These are phyloP conservation scores for Phtheirospermum japonicum DNA, from an alignment of 257 asterid species.

Conservation along the genomic window DNA sequence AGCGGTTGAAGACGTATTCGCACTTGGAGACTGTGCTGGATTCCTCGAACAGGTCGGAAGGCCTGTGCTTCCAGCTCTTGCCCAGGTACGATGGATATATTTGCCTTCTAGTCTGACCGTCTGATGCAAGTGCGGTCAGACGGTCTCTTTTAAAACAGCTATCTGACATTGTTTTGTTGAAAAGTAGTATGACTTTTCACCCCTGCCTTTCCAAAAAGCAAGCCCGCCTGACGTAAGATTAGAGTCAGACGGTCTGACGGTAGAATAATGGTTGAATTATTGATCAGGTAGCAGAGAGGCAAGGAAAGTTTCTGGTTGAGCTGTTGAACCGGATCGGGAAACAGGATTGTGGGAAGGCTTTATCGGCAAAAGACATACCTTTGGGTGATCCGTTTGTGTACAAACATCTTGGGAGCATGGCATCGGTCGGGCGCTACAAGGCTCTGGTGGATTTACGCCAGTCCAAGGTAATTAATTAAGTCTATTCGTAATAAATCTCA, in stretches of 20 bases:
- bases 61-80: constrained; percentile 90
- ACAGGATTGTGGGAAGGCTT: constrained; percentile 70
- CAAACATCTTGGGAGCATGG: constrained; percentile 91
- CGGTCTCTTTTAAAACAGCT: no score
- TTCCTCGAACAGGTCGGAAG: constrained; percentile 76
- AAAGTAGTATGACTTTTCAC: no score
- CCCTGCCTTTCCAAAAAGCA: no score
- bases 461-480: constrained; percentile 71
- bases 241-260: no score
- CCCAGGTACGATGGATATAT: no score
- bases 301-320: constrained; percentile 81
- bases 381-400: constrained; percentile 82
- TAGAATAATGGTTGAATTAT: neutral
- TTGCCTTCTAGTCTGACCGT: no score
- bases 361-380: constrained; percentile 49
- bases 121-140: no score
- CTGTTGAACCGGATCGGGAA: constrained; percentile 52
- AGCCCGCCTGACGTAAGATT: no score
- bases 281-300: constrained; percentile 84
- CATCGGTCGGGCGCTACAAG: constrained; percentile 86
- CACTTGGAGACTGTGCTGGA: constrained; percentile 92
- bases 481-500: no score
- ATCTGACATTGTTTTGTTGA: no score
- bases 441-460: constrained; percentile 87
- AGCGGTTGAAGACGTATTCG: constrained; percentile 76